Percentiles rank a stretch among this genome's conserved stretches.
Conservation (phyloP, 176 grass and related monocot species). For the Oryza meridionalis region DNA sequence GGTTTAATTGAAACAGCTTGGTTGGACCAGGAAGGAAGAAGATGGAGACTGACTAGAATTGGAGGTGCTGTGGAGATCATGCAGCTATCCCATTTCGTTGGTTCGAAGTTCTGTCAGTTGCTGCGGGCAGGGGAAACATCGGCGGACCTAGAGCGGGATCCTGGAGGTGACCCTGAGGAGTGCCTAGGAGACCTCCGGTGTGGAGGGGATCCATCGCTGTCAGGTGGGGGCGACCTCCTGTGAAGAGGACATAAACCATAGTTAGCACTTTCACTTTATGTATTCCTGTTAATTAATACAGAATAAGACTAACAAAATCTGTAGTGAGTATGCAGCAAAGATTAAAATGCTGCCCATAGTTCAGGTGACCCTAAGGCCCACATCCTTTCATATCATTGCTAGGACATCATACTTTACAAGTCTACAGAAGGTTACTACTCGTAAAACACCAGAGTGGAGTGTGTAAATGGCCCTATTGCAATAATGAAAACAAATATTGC, state of each 20-base stretch:
- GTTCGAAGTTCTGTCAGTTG: conserved; percentile 34
- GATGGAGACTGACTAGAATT: neutral
- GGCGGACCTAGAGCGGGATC: conserved; percentile 70
- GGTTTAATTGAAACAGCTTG: neutral
- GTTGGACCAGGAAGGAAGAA: neutral
- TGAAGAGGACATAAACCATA: neutral
- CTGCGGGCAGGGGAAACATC: conserved; percentile 51
- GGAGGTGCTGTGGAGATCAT: neutral
- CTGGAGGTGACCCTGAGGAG: conserved; percentile 54
- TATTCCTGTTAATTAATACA: neutral
- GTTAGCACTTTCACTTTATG: neutral
- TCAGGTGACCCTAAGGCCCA: neutral
- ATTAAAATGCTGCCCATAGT: neutral
- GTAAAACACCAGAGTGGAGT: neutral
- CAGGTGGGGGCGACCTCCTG: conserved; percentile 38
- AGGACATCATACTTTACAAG: neutral
- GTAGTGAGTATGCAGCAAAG: neutral
- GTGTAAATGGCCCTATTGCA: neutral
- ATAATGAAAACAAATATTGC: neutral
- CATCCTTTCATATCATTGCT: neutral
- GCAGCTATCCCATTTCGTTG: neutral
- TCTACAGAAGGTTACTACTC: neutral
- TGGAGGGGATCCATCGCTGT: conserved; percentile 45
- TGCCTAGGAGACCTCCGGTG: conserved; percentile 45
- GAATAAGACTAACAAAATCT: neutral